phyloP scores from a whole-genome alignment of 202 grass and related monocot genomes.

The Panicum hallii region DNA sequence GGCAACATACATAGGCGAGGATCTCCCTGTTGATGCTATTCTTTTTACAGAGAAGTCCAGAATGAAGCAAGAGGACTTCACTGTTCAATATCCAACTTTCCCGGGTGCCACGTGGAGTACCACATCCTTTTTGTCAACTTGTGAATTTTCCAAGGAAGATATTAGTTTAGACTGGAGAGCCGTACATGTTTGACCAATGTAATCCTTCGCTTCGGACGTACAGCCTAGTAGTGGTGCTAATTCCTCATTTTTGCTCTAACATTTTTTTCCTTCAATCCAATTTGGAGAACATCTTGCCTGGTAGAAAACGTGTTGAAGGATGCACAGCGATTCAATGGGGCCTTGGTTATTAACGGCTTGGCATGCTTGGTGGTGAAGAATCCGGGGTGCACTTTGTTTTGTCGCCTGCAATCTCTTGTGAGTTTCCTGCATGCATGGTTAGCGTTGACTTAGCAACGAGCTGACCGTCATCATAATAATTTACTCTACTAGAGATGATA shows the following conservation, averaged over 20 bases:
- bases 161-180: not conserved
- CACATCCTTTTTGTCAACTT: not conserved
- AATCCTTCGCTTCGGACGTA: not conserved
- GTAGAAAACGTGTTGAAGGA: not conserved
- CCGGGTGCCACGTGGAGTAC: not conserved
- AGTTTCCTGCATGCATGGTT: conserved; percentile 11
- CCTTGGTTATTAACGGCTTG: not conserved
- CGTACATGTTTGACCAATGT: not conserved
- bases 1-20: no score
- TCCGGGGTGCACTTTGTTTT: not conserved
- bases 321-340: not conserved
- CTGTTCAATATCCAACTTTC: not conserved
- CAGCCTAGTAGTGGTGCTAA: no score
- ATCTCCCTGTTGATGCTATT: no score
- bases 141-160: not conserved
- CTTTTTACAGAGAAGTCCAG: not conserved
- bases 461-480: not conserved
- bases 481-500: not conserved
- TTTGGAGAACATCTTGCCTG: no score
- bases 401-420: not conserved
- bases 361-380: conserved; percentile 12
- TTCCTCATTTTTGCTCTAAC: not conserved
- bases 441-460: not conserved
- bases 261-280: no score
- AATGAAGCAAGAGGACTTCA: not conserved